Evolutionary conservation across 345 rosid genomes (phyloP).

Genomic region (Pistacia integerrima): DNA sequence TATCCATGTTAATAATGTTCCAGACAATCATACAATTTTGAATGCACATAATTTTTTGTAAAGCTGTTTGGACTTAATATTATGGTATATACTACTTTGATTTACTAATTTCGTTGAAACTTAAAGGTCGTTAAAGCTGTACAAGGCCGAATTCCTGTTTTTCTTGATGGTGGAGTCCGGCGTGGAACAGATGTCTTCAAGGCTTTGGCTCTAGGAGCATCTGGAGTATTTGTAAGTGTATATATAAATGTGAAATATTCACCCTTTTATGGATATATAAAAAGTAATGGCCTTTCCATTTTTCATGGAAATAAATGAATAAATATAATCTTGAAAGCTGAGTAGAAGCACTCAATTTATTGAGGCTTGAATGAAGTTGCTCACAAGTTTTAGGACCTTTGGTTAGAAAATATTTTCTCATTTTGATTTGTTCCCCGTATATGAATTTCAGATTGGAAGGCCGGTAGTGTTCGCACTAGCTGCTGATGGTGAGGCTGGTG

Average conservation of each 20-base stretch:
- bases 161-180: conserved; percentile 94
- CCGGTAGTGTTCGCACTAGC: conserved; percentile 84
- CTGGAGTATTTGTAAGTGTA: conserved; percentile 90
- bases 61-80: no score
- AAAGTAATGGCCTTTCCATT: not conserved
- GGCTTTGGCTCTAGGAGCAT: conserved; percentile 95
- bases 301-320: not conserved
- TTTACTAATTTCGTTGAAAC: conserved; percentile 11
- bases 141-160: conserved; percentile 83
- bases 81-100: not conserved
- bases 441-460: conserved; percentile 71
- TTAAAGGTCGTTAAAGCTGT: conserved; percentile 84
- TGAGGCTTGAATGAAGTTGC: no score
- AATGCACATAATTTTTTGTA: no score
- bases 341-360: no score
- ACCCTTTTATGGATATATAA: not conserved
- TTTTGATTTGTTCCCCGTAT: not conserved
- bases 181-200: conserved; percentile 99
- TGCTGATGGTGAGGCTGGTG: conserved; percentile 77
- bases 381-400: no score
- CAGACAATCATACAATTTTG: not conserved
- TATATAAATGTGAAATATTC: not conserved
- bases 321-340: no score
- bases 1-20: not conserved
- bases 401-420: not conserved